Base-by-base conservation (phyloP, 2,329 filamentous ascomycete species). In the Pyrenochaeta sp. region DNA sequence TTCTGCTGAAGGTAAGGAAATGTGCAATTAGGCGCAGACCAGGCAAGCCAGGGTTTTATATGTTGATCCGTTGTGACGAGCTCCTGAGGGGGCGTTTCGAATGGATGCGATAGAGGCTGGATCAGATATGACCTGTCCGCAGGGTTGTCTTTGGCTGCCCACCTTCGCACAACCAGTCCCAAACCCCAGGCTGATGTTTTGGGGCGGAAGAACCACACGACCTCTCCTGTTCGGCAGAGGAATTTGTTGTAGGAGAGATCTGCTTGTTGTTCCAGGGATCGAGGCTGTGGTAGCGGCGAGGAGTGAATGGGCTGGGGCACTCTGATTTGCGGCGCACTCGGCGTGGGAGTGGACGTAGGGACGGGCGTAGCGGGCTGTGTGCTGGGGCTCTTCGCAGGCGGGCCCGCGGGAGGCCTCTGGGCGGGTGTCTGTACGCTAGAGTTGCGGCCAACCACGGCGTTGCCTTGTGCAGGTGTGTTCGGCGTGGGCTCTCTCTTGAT, bases 11-110 rank as follows among this genome's bases (percentile, higher is more conserved):
- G 70, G 9, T 66, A 73, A 13, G 69, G 62, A 54, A 81, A 79
- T 2, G 83, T 85, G 54, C 81, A 83, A n/a, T 65, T 68, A 0
- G 85, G 85, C 12, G 84, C 81, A 50, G 81, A 85, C 85, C 84
- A 87, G 1, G 85, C 84, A 28, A 87, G 78, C 84, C 84, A 87
- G 0, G 85, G 85, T 37, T 85, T 80, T 37, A 87, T 75, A 12
- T 78, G 70, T 4, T 71, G 67, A 52, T 84, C 78, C 10, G 79
- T 68, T 1, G 78, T 76, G 24, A 84, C 80, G 10, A 81, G 75
- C 44, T 82, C 77, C 4, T 76, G 67, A 27, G 72, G 65, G 10
- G 77, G 76, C 24, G 79, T 66, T 8, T 75, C 66, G 43, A 72
- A 72, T 8, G 82, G 82, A 69, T 79, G 82, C 45, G 77, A 86